A percentile compares a stretch with the other conserved stretches of the same genome.
Evolutionary conservation across 345 rosid species (phyloP).

Genomic region (Geranium brycei): DNA sequence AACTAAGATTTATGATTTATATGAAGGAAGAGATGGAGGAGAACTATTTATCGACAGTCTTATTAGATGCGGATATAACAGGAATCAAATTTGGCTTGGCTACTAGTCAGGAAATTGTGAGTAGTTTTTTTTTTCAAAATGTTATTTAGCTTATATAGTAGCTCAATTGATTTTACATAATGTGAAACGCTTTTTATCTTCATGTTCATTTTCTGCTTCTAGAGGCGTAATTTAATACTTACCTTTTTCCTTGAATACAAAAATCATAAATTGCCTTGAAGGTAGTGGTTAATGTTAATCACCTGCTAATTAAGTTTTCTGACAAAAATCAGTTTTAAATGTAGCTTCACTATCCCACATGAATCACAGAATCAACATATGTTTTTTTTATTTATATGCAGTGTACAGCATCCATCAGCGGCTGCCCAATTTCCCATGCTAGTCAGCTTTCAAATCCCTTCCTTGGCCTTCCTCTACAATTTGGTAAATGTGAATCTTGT

Average conservation of each 20-base stretch:
- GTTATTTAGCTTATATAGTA: not conserved
- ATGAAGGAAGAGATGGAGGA: slow-evolving; percentile 39
- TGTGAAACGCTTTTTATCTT: not conserved
- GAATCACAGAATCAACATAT: not conserved
- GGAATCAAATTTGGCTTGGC: slow-evolving; percentile 69
- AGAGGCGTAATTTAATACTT: not conserved
- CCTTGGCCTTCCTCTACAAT: slow-evolving; percentile 84
- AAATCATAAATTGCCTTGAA: not conserved
- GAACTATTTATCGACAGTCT: slow-evolving; percentile 19
- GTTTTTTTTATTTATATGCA: slow-evolving; percentile 14
- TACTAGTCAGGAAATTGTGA: slow-evolving; percentile 54
- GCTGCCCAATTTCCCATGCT: slow-evolving; percentile 50
- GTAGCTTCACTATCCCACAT: not conserved
- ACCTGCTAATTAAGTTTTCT: not conserved
- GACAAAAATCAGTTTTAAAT: not conserved
- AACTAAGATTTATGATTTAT: not conserved
- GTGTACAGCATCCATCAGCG: slow-evolving; percentile 66
- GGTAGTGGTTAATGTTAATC: not conserved
- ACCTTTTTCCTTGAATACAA: not conserved
- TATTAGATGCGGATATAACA: slow-evolving; percentile 51
- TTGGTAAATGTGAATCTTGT: slow-evolving; percentile 86
- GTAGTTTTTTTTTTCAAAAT: slow-evolving; percentile 18
- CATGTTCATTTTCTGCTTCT: not conserved
- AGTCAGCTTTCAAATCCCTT: slow-evolving; percentile 72
- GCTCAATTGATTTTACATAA: not conserved